Conservation (phyloP, 805 yeast species). For the Isabelozyma rhagii region DNA sequence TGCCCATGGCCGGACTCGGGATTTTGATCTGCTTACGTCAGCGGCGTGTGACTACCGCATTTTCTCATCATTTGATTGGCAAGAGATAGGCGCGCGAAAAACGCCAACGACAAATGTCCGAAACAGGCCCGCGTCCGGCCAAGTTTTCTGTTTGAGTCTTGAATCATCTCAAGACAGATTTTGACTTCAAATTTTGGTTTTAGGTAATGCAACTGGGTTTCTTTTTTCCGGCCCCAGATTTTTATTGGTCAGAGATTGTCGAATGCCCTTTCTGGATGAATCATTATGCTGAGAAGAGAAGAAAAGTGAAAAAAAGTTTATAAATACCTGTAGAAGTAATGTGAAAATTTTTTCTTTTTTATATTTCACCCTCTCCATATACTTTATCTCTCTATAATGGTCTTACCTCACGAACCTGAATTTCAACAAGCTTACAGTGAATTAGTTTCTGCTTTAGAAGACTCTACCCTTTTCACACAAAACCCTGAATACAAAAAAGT, state of each 20-base stretch:
- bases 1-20: background rate
- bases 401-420: conserved; percentile 93
- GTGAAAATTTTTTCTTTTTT: too few species aligned
- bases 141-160: background rate
- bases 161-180: background rate
- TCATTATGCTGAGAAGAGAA: background rate
- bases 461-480: conserved; percentile 84
- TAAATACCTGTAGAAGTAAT: background rate
- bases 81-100: background rate
- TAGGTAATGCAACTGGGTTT: background rate
- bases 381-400: conserved; percentile 42
- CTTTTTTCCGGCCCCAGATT: background rate
- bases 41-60: background rate
- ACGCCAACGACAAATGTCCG: background rate
- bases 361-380: background rate
- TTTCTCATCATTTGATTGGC: background rate
- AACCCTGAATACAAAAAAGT: conserved; percentile 89
- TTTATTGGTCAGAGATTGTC: background rate
- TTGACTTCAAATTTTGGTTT: background rate
- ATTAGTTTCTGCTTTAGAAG: conserved; percentile 81
- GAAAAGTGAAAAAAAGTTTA: background rate
- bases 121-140: background rate
- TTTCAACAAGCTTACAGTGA: conserved; percentile 98
- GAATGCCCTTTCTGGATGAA: background rate
- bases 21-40: background rate